A percentile compares a stretch with the other conserved stretches of the same genome.
phyloP scores from a whole-genome alignment of 768 basidiomycete genomes.

The Podaxis sp. region DNA sequence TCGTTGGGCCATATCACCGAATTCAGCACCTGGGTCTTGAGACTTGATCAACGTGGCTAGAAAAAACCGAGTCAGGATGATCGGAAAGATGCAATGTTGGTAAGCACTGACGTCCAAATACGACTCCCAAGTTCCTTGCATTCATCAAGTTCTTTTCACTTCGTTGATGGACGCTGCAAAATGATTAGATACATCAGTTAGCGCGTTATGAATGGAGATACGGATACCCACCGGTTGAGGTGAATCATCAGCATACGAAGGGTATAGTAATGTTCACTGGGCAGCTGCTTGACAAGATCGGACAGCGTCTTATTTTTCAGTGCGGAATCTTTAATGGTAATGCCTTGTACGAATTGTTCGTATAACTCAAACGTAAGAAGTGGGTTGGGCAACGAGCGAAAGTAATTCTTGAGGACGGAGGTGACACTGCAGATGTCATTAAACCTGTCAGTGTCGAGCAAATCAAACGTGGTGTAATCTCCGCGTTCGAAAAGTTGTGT shows the following conservation, averaged over 20 bases:
- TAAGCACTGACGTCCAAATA: conserved; percentile 87
- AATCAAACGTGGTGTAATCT: conserved; percentile 86
- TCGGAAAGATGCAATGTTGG: background rate
- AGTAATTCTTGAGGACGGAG: conserved; percentile 94
- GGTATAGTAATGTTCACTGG: conserved; percentile 86
- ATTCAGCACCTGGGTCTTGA: conserved; percentile 81
- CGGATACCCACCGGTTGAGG: conserved; percentile 69
- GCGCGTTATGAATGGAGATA: background rate
- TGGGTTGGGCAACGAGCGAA: conserved; percentile 89
- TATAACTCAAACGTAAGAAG: conserved; percentile 89
- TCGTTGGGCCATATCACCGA: conserved; percentile 97
- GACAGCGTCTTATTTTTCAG: conserved; percentile 60
- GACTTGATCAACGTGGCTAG: conserved; percentile 94
- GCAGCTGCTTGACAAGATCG: conserved; percentile 74
- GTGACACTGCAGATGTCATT: conserved; percentile 98
- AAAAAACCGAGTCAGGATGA: conserved; percentile 16
- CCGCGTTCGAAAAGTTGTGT: conserved; percentile 94
- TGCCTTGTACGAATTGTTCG: conserved; percentile 81
- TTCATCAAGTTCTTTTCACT: conserved; percentile 88
- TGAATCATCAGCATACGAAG: conserved; percentile 82
- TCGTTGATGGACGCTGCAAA: conserved; percentile 54
- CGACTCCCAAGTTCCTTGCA: conserved; percentile 91
- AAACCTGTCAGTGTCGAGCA: conserved; percentile 83
- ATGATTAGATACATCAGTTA: conserved; percentile 23
- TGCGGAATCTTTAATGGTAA: conserved; percentile 61